Base-by-base conservation (phyloP, 2,329 filamentous ascomycete genomes). In the Pyrenochaeta sp. region DNA sequence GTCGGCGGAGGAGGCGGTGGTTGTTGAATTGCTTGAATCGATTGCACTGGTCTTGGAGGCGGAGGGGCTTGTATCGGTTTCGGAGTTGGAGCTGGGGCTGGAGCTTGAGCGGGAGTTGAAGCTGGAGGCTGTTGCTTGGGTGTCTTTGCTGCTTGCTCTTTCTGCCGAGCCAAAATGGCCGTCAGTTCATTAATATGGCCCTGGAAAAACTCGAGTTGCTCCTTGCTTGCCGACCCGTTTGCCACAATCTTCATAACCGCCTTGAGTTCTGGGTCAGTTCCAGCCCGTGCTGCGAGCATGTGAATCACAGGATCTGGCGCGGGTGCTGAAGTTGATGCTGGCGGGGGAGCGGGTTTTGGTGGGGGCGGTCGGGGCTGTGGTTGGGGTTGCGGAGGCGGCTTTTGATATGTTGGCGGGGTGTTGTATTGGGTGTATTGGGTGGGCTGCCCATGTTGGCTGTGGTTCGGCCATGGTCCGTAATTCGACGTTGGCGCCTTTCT, bases 221-320 rank as follows among this genome's bases (percentile, higher is more conserved):
- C 81, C 24, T 83, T 81, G 9, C 82, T 84, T 0, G 89, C 89
- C 55, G 86, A 81, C 1, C 89, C 89, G 19, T 86, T 84, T 0
- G 89, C 89, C 1, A 94, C 89, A 39, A 89, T 83, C 67, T 90
- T 90, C 89, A 94, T 94, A 0, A 94, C 76, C 23, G 87, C 84
- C 44, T 90, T 86, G 7, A 94, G 75, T 41, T 87, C 80, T 0
- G 84, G 80, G 63, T 94, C 87, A 18, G 82, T 84, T 0, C 87
- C 88, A 6, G 89, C 89, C 53, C 84, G 83, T 58, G 89, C 86
- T 0, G 89, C 89, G 18, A 94, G 74, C 52, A 88, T 84, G 36
- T 90, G 86, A 42, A 94, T 93, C 29, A 94, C 90, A 0, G 89
- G 89, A 61, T 93, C 89, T n/a, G 79, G 73, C 17, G 75, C 72